A percentile compares a stretch with the other conserved stretches of the same genome.
These are phyloP conservation scores for Lyophyllum shimeji DNA, from an alignment of 768 basidiomycete genomes.

Conservation along the genomic window DNA sequence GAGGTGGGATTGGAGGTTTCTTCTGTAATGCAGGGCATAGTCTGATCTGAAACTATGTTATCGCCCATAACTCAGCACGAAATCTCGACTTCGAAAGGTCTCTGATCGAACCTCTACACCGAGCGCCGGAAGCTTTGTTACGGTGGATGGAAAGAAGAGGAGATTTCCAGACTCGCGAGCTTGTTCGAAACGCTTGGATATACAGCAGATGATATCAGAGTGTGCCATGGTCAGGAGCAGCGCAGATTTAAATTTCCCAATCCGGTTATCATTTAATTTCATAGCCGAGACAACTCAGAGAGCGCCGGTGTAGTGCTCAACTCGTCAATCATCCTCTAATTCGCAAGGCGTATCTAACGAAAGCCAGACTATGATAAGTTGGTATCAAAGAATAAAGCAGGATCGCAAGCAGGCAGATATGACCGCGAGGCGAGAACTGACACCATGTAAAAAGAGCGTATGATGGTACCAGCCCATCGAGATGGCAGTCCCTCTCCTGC, in stretches of 20 bases:
- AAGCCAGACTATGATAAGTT: slow-evolving; percentile 8
- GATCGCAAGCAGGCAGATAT: background rate
- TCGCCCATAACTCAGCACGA: background rate
- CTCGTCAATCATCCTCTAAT: slow-evolving; percentile 8
- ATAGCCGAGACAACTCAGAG: too few relatives aligned
- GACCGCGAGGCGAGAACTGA: background rate
- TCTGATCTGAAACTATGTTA: slow-evolving; percentile 89
- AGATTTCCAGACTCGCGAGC: slow-evolving; percentile 67
- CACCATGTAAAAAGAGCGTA: slow-evolving; percentile 16
- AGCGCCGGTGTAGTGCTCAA: too few relatives aligned
- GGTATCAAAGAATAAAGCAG: slow-evolving; percentile 1
- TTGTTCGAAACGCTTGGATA: slow-evolving; percentile 56
- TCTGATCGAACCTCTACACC: slow-evolving; percentile 55
- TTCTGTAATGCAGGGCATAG: slow-evolving; percentile 83
- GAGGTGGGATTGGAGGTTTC: slow-evolving; percentile 59
- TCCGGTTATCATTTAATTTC: too few relatives aligned
- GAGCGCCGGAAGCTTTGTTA: slow-evolving; percentile 57
- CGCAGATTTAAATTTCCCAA: background rate
- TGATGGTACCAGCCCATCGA: slow-evolving; percentile 27
- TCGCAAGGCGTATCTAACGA: slow-evolving; percentile 4
- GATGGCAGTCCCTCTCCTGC: slow-evolving; percentile 3
- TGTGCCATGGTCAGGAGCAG: slow-evolving; percentile 28
- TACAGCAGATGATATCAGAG: slow-evolving; percentile 51
- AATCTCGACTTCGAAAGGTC: background rate
- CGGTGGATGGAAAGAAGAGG: slow-evolving; percentile 75